Percentiles rank a stretch among this genome's conserved stretches.
Conservation (phyloP, 1,139 yeast genomes). For the Candida buenavistaensis region DNA sequence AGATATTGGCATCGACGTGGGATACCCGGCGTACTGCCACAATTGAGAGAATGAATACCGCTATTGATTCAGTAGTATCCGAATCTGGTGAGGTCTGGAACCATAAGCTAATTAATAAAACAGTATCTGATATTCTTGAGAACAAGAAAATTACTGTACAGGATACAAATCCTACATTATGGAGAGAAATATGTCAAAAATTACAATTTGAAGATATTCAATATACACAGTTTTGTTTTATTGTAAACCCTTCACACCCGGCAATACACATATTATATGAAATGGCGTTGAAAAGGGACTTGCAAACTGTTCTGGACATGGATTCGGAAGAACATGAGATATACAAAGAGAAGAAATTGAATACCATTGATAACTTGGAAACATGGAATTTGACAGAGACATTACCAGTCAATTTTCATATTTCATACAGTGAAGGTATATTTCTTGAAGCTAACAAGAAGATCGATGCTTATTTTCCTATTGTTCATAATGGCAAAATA, state of each 20-base stretch:
- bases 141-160: neutral
- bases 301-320: no score
- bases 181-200: neutral
- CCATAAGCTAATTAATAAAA: no score
- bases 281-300: conserved; percentile 1
- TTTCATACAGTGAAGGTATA: no score
- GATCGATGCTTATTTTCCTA: conserved; percentile 6
- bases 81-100: no score
- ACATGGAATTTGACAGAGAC: conserved; percentile 3
- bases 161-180: no score
- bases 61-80: no score
- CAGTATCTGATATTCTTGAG: no score
- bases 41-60: no score
- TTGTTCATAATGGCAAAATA: conserved; percentile 4
- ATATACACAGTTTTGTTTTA: conserved; percentile 3
- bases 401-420: no score
- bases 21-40: neutral
- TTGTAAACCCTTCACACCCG: conserved; percentile 6
- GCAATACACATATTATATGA: conserved; percentile 1
- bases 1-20: neutral
- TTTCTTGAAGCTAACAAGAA: no score
- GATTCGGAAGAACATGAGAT: neutral
- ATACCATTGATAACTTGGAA: conserved; percentile 2
- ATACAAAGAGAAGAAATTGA: neutral
- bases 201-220: neutral